Evolutionary conservation across 192 early-diverging fungal genomes (phyloP).

Genomic region (Umbelopsis ramanniana): DNA sequence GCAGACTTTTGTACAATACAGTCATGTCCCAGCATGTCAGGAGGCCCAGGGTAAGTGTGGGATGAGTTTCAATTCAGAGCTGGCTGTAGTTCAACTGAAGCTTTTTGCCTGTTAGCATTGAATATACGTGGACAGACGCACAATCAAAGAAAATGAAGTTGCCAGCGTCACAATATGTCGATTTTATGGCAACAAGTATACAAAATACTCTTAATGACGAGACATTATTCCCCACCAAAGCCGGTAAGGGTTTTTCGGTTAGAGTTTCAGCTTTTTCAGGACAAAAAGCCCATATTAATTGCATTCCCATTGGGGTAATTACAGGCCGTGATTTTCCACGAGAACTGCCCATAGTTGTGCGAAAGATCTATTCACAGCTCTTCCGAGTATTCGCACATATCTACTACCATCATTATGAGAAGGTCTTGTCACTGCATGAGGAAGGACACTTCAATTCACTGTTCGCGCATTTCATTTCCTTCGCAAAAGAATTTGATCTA

Average conservation of each 20-base stretch:
- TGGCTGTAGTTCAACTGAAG: neutral
- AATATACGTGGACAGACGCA: slow-evolving; percentile 94
- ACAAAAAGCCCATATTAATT: neutral
- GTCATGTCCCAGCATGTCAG: slow-evolving; percentile 86
- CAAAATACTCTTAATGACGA: slow-evolving; percentile 90
- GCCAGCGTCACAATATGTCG: slow-evolving; percentile 93
- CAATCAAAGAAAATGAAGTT: slow-evolving; percentile 80
- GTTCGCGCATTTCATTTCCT: slow-evolving; percentile 94
- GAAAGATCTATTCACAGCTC: slow-evolving; percentile 82
- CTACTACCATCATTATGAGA: slow-evolving; percentile 89
- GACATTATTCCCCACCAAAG: slow-evolving; percentile 90
- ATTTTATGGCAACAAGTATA: slow-evolving; percentile 89
- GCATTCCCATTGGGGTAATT: slow-evolving; percentile 11
- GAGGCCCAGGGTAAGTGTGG: slow-evolving; percentile 66
- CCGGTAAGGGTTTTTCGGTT: slow-evolving; percentile 53
- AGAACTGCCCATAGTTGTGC: slow-evolving; percentile 71
- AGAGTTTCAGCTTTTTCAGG: neutral
- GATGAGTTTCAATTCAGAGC: neutral
- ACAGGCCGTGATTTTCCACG: slow-evolving; percentile 83
- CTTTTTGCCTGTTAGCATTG: slow-evolving; percentile 49
- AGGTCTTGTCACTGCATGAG: slow-evolving; percentile 78
- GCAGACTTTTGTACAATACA: slow-evolving; percentile 85
- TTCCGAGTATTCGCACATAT: slow-evolving; percentile 93
- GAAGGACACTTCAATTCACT: slow-evolving; percentile 95
- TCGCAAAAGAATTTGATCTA: slow-evolving; percentile 91